Base-by-base conservation (phyloP, 805 yeast species). In the Candida pseudoglaebosa region DNA sequence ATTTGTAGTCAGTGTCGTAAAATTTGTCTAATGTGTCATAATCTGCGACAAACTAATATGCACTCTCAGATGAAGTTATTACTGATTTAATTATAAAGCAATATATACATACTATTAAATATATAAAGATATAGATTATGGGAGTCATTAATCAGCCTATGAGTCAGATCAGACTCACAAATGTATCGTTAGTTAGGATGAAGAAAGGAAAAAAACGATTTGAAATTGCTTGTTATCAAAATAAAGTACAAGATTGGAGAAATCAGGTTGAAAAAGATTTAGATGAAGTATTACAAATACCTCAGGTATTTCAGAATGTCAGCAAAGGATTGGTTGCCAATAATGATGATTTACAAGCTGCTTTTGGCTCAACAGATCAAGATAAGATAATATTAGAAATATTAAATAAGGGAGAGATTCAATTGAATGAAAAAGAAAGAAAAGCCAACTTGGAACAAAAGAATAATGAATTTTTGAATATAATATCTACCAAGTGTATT, bases 171-270 rank as follows among this genome's bases (percentile, higher is more conserved):
- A 84, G 80, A 56, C 74, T 93, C 52, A 93, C 99, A 37, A 93
- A 93, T 60, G 98, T 93, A 22, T 89, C 98, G 20, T 70, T 91
- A 41, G 97, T 93, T 33, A 75, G 93, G 34, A 80, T 93, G 79
- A 85, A 84, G 52, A 89, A 87, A 58, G 96, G 90, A 30, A 88
- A 87, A 57, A 86, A 87, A 61, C 70, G 96, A 47, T 93, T 89
- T 52, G 99, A 93, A 61, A 76, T 93, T 32, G 98, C 98, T 0
- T 93, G 99, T 56, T 93, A 93, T 59, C 96, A 87, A 55, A 93
- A 93, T 54, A 93, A 93, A 56, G 96, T 93, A 4, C 98, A 91
- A 59, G 99, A 93, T 59, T 93, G 89, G 79, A 73, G 97, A 50
- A 75, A 77, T 44, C 85, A 84, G 42, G 80, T 86, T 5, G 99